These are phyloP conservation scores for Hymenoscyphus albidus DNA, from an alignment of 2,329 filamentous ascomycete species.

Conservation along the genomic window DNA sequence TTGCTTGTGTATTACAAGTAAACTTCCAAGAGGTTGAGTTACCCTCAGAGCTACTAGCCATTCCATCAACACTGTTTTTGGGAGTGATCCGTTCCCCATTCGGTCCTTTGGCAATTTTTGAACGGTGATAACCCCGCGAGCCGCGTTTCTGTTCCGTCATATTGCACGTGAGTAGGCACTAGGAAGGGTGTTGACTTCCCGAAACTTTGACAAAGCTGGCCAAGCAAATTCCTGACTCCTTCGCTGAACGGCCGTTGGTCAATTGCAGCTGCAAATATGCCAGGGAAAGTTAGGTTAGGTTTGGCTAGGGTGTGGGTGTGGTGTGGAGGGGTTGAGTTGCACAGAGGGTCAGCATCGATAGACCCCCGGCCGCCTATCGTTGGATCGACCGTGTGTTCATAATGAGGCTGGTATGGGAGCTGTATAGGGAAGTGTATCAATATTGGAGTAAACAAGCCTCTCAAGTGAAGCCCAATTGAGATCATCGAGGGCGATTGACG, in stretches of 20 bases:
- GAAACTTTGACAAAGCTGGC: neutral
- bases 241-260: neutral
- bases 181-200: neutral
- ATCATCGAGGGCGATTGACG: too few relatives aligned
- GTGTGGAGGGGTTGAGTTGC: neutral
- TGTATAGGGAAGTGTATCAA: too few relatives aligned
- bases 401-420: neutral
- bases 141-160: neutral
- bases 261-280: neutral
- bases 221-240: neutral
- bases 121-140: neutral
- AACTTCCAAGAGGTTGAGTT: neutral
- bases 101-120: neutral
- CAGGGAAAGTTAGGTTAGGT: neutral
- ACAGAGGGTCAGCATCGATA: neutral
- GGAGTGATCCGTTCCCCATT: neutral
- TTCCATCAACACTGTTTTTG: neutral
- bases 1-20: constrained; percentile 2
- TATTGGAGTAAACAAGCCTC: too few relatives aligned
- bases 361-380: neutral
- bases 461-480: too few relatives aligned
- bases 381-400: neutral
- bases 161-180: neutral
- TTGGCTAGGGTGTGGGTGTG: neutral
- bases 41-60: constrained; percentile 7